Base-by-base conservation (phyloP, 2,329 filamentous ascomycete species). In the Nemania sp. region DNA sequence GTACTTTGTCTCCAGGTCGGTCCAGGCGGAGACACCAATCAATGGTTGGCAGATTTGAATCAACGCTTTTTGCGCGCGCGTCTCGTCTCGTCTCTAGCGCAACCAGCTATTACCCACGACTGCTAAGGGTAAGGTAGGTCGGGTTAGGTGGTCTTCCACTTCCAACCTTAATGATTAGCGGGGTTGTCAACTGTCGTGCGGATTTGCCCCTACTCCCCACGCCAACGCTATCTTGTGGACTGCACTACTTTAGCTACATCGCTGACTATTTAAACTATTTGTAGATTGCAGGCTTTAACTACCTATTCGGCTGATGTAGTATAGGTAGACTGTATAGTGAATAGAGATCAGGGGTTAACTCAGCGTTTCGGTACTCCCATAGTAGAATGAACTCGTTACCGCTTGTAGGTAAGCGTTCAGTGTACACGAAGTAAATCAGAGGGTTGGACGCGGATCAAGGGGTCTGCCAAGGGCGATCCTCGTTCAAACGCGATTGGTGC, bases 351-450 rank as follows among this genome's bases (percentile, higher is more conserved):
- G 51, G 54, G 51, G 54, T 12, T 28, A 33, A 34, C 50, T 44
- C 46, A 54, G 48, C 54, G 51, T 51, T 54, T 57, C 47, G 40
- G 51, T 57, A 33, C 49, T 39, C 30, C 54, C 30, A 39, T 37
- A 41, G 22, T 44, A 14, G 4, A 34, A 17, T 20, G n/a, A 23
- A 28, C 37, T 15, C 17, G 44, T 44, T 31, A 31, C 40, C 22
- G 5, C 37, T 30, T 6, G 19, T 44, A 44, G n/a, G n/a, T n/a
- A n/a, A 8, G 3, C 6, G 24, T 20, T 31, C 31, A n/a, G 31
- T 39, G 26, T 22, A 54, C 34, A 50, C 46, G 42, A 54, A 28
- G 19, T n/a, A 42, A 46, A 26, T 19, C 36, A 48, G 41, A 47
- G 30, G 43, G 24, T 36, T 41, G 9, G 42, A 42, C 37, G 46